Conservation (phyloP, 495 filamentous ascomycete genomes). For the Hyaloscypha hepaticicola region DNA sequence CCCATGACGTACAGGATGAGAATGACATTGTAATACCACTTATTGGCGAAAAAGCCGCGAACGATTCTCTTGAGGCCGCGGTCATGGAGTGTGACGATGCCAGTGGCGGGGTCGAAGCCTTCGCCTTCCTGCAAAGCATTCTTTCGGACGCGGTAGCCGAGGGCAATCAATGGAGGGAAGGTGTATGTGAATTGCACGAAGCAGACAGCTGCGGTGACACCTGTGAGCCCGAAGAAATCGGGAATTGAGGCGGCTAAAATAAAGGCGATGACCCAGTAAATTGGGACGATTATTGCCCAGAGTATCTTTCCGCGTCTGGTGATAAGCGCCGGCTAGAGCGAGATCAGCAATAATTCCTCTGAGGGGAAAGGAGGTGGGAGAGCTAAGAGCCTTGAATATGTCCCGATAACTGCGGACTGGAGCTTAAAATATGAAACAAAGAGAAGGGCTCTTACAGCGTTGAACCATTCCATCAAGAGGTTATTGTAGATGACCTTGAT, state of each 20-base stretch:
- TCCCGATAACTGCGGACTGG: too few species aligned
- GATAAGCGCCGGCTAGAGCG: constrained; percentile 50
- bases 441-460: too few species aligned
- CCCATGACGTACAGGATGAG: constrained; percentile 4
- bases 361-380: too few species aligned
- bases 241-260: constrained; percentile 51
- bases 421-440: too few species aligned
- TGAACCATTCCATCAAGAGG: constrained; percentile 51
- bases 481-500: constrained; percentile 61
- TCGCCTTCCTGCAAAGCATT: constrained; percentile 41
- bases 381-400: too few species aligned
- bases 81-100: constrained; percentile 35
- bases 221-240: constrained; percentile 44
- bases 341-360: too few species aligned
- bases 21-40: constrained; percentile 2
- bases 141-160: constrained; percentile 43
- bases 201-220: constrained; percentile 44
- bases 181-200: constrained; percentile 28
- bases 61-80: constrained; percentile 37
- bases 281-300: constrained; percentile 50
- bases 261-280: constrained; percentile 56
- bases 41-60: constrained; percentile 35
- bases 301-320: constrained; percentile 48
- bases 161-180: constrained; percentile 30
- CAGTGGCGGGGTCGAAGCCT: constrained; percentile 46